Evolutionary conservation across 495 filamentous ascomycete species (phyloP), one percentile per base, ranked within the genome.

Genomic region (Mytilinidion resinicola): DNA sequence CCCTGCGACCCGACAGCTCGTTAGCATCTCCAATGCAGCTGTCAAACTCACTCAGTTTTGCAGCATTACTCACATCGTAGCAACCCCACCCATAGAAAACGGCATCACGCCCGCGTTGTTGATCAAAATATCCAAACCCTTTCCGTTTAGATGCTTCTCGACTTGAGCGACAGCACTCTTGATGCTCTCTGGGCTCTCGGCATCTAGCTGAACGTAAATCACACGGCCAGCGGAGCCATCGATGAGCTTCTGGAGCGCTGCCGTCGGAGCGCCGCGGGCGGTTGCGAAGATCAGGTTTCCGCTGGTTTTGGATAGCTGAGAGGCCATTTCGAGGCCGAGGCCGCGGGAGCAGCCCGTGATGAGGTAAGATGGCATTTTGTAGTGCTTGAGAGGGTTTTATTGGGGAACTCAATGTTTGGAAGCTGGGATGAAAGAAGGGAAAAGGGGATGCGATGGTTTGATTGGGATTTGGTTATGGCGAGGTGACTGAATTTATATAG

Each of bases 51-150:
- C 2, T 30, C 25, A n/a, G 25, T 17, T 42, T 1, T 4, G 39
- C 2, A 17, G 39, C 39, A 42, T 12, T 25, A 49, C 46, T 30
- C 70, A 78, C 75, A 76, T 76, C 25, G 57, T 55, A 47, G 67
- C 65, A 14, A 74, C 48, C 10, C 70, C 69, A 7, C 51, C 63
- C 8, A 53, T 46, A 1, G 64, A 59, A 30, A 53, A 67, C 0
- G 59, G 53, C 53, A 64, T 65, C 54, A 64, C 55, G 4, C 76
- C 73, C 9, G 72, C 70, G 64, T 75, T 77, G 30, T 77, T 68
- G 1, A 76, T 74, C 0, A 72, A 76, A 34, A 80, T 60, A 47
- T 80, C 74, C 3, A 80, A 46, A 1, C 59, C 63, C 35, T 65
- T 58, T 1, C 51, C 34, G 15, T 68, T 63, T 5, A 34, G 35